Percentiles rank a stretch among this genome's conserved stretches.
Conservation (phyloP, 805 yeast species). For the Suhomyces sp. region DNA sequence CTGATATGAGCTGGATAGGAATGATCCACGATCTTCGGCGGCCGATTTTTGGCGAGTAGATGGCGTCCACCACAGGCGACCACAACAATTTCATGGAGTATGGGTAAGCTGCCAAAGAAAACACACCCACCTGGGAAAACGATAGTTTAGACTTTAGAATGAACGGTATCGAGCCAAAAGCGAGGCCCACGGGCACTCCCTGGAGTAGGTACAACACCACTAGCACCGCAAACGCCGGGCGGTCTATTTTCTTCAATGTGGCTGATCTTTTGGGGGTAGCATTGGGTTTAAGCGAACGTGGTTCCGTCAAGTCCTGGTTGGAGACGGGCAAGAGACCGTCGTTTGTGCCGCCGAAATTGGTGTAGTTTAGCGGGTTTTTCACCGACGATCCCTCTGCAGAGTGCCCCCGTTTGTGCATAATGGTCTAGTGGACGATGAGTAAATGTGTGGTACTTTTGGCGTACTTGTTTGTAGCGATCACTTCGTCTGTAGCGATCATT, state of each 20-base stretch:
- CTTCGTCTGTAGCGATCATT: too few relatives aligned
- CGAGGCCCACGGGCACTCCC: constrained; percentile 96
- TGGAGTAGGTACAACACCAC: constrained; percentile 78
- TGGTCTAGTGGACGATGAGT: too few relatives aligned
- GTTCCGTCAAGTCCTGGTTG: constrained; percentile 12
- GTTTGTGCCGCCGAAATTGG: constrained; percentile 28
- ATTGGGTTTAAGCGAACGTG: background rate
- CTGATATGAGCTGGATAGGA: constrained; percentile 84
- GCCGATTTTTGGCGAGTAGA: constrained; percentile 66
- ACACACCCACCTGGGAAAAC: constrained; percentile 86
- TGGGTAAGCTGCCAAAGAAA: constrained; percentile 91
- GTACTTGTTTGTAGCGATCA: too few relatives aligned
- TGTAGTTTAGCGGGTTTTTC: constrained; percentile 15
- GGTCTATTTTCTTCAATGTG: constrained; percentile 38
- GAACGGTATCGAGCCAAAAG: constrained; percentile 93
- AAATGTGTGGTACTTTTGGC: too few relatives aligned
- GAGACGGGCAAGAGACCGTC: constrained; percentile 36
- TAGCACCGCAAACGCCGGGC: constrained; percentile 71
- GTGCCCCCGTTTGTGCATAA: constrained; percentile 21
- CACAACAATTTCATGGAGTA: constrained; percentile 88
- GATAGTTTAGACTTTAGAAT: constrained; percentile 76
- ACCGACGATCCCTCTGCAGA: constrained; percentile 10
- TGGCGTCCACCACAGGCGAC: constrained; percentile 95
- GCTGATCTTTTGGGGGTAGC: background rate
- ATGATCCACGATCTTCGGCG: constrained; percentile 91